These are phyloP conservation scores for Cercospora sojina DNA, from an alignment of 2,329 filamentous ascomycete species.

Conservation along the genomic window DNA sequence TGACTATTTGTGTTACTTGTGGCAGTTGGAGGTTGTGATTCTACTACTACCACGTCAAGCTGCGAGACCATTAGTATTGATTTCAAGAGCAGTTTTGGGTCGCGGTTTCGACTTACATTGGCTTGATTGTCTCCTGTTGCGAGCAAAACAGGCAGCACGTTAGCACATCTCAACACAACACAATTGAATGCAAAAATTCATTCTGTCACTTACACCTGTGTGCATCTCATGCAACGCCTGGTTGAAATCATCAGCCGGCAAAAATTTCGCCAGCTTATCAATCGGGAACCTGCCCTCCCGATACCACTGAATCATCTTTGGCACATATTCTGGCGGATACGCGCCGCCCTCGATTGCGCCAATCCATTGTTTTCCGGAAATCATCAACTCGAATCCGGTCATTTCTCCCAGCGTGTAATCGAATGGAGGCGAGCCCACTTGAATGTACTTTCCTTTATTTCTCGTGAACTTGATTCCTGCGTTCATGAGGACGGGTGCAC, in stretches of 20 bases:
- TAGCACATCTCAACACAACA: not conserved
- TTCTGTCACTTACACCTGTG: slow-evolving; percentile 8
- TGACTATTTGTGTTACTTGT: not conserved
- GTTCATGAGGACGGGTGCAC: slow-evolving; percentile 45
- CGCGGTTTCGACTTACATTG: slow-evolving; percentile 30
- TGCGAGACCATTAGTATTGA: not conserved
- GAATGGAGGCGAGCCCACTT: slow-evolving; percentile 51
- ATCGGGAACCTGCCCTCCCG: slow-evolving; percentile 49
- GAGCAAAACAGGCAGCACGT: not conserved
- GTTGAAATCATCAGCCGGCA: slow-evolving; percentile 45
- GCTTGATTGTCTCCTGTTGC: slow-evolving; percentile 41
- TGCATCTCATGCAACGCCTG: slow-evolving; percentile 48
- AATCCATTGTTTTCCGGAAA: slow-evolving; percentile 49
- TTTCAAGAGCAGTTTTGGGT: not conserved
- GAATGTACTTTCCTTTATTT: slow-evolving; percentile 50
- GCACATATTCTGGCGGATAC: slow-evolving; percentile 45
- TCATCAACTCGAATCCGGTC: slow-evolving; percentile 49
- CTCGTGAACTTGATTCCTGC: slow-evolving; percentile 46
- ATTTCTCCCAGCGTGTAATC: slow-evolving; percentile 44
- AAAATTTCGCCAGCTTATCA: slow-evolving; percentile 48
- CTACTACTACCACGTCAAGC: slow-evolving; percentile 39
- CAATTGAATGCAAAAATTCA: not conserved
- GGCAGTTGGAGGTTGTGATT: not conserved
- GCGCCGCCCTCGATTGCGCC: slow-evolving; percentile 52
- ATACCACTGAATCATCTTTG: slow-evolving; percentile 53